Evolutionary conservation across 257 asterid genomes (phyloP).

Genomic region (Datura wrightii): DNA sequence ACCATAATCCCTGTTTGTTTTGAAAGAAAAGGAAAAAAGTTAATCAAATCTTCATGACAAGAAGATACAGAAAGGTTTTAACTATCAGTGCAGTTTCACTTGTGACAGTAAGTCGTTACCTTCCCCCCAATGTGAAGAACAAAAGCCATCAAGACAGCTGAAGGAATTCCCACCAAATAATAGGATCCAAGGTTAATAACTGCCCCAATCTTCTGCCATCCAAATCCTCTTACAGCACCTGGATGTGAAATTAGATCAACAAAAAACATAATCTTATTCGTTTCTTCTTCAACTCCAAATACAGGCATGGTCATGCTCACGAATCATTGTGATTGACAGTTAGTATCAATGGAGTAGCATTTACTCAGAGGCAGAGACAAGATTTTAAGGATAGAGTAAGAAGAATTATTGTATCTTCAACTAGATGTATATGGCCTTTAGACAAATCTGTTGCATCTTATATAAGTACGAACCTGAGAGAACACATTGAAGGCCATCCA

Average conservation of each 20-base stretch:
- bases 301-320: neutral
- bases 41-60: neutral
- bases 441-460: neutral
- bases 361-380: neutral
- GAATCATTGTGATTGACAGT: neutral
- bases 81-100: neutral
- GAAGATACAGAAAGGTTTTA: neutral
- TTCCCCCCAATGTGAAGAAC: constrained; percentile 67
- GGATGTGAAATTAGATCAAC: neutral
- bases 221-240: constrained; percentile 85
- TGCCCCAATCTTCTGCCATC: constrained; percentile 89
- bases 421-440: neutral
- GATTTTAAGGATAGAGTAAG: neutral
- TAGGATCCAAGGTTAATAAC: constrained; percentile 82
- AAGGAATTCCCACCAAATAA: constrained; percentile 80
- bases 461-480: constrained; percentile 61
- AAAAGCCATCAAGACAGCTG: constrained; percentile 68
- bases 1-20: constrained; percentile 73
- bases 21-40: neutral
- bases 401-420: neutral
- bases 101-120: constrained; percentile 44
- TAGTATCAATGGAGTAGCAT: neutral
- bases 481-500: constrained; percentile 82
- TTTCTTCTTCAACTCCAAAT: neutral
- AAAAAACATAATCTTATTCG: neutral